Evolutionary conservation across 148 eudicot species (phyloP).

Genomic region (Fagopyrum homotropicum): DNA sequence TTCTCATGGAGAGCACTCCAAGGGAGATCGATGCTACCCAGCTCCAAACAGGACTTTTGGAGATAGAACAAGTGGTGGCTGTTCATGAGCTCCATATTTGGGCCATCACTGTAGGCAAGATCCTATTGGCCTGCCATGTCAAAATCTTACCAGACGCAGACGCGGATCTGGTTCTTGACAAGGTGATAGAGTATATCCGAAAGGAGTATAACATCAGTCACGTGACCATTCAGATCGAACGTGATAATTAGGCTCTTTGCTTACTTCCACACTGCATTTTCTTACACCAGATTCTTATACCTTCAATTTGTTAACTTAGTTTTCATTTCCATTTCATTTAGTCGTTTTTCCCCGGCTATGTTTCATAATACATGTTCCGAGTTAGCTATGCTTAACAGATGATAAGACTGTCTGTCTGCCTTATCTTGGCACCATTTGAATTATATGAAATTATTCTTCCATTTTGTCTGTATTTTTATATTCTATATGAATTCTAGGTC

Average conservation of each 20-base stretch:
- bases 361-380: background rate
- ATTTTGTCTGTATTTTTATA: background rate
- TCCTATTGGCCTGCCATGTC: slow-evolving; percentile 87
- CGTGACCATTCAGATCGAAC: slow-evolving; percentile 89
- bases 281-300: background rate
- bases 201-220: slow-evolving; percentile 86
- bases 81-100: slow-evolving; percentile 90
- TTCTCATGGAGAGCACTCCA: slow-evolving; percentile 95
- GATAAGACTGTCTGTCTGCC: background rate
- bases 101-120: slow-evolving; percentile 94
- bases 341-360: background rate
- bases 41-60: slow-evolving; percentile 59
- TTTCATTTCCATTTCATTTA: background rate
- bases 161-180: slow-evolving; percentile 80
- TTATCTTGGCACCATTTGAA: background rate
- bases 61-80: slow-evolving; percentile 83
- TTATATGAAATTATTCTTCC: background rate
- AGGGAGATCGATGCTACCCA: slow-evolving; percentile 87
- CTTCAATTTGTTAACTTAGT: background rate
- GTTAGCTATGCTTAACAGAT: background rate
- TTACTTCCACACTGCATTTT: background rate
- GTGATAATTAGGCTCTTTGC: slow-evolving; percentile 19
- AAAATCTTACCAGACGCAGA: slow-evolving; percentile 66
- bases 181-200: slow-evolving; percentile 64
- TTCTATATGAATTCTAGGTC: background rate